These are phyloP conservation scores for Nakazawaea wickerhamii DNA, from an alignment of 805 yeast species.

Conservation along the genomic window DNA sequence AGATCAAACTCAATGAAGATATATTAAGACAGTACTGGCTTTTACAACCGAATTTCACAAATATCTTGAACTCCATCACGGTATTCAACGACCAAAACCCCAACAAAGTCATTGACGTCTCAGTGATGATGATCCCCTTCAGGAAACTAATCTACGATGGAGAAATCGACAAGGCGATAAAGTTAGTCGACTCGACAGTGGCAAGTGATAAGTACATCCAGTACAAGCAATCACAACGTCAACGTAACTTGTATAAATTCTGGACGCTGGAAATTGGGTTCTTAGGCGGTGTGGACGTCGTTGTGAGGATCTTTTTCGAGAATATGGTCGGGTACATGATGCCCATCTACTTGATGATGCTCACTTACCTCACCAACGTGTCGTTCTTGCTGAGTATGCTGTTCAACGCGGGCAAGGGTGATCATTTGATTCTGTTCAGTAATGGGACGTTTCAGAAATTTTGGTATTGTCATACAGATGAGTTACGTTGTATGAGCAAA, in stretches of 20 bases:
- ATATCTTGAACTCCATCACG: slow-evolving; percentile 21
- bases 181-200: slow-evolving; percentile 54
- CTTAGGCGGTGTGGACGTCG: slow-evolving; percentile 41
- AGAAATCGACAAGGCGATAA: slow-evolving; percentile 50
- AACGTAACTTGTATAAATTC: slow-evolving; percentile 28
- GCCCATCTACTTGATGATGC: slow-evolving; percentile 40
- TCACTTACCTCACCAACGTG: slow-evolving; percentile 43
- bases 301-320: slow-evolving; percentile 34
- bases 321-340: slow-evolving; percentile 30
- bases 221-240: slow-evolving; percentile 28
- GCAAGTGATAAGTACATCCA: slow-evolving; percentile 48
- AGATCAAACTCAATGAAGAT: slow-evolving; percentile 17
- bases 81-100: slow-evolving; percentile 20
- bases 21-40: slow-evolving; percentile 20
- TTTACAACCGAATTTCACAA: slow-evolving; percentile 21
- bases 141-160: slow-evolving; percentile 53
- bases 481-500: slow-evolving; percentile 59
- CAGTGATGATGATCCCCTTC: slow-evolving; percentile 56
- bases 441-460: slow-evolving; percentile 58
- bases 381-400: slow-evolving; percentile 37
- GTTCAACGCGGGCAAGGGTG: slow-evolving; percentile 43
- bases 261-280: slow-evolving; percentile 37
- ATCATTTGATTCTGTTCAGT: slow-evolving; percentile 53
- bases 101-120: slow-evolving; percentile 25
- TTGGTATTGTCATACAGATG: slow-evolving; percentile 64